These are phyloP conservation scores for Leptographium procerum DNA, from an alignment of 2,329 filamentous ascomycete genomes.

Conservation along the genomic window DNA sequence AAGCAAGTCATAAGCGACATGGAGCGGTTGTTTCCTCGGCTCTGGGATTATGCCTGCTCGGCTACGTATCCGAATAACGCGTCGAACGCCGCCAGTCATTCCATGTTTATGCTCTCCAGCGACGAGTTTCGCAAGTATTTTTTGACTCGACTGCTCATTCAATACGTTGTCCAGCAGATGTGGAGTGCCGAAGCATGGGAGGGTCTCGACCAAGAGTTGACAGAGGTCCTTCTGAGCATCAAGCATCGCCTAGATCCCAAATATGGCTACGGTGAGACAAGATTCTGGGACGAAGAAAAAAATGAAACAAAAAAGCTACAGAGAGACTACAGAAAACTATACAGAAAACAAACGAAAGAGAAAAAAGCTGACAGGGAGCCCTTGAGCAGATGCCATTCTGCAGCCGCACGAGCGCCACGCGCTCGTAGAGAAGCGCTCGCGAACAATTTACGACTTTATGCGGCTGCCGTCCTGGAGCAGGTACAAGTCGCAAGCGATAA, in stretches of 20 bases:
- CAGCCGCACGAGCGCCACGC: conserved; percentile 20
- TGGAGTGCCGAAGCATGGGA: conserved; percentile 23
- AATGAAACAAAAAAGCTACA: no score
- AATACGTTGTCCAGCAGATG: conserved; percentile 24
- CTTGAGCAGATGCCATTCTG: conserved; percentile 2
- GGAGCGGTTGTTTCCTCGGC: conserved; percentile 5
- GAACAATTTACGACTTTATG: conserved; percentile 21
- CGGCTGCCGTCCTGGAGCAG: conserved; percentile 17
- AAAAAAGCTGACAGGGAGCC: background rate
- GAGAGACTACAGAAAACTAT: no score
- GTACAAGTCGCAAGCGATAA: conserved; percentile 15
- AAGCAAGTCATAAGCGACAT: conserved; percentile 1
- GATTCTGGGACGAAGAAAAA: background rate
- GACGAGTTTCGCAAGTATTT: conserved; percentile 21
- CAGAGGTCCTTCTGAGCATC: conserved; percentile 15
- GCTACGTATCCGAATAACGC: conserved; percentile 17
- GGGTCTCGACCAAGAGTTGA: conserved; percentile 16
- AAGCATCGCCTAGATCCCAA: conserved; percentile 10
- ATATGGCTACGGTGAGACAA: conserved; percentile 17
- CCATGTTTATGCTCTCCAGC: conserved; percentile 22
- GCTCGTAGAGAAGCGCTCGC: conserved; percentile 24
- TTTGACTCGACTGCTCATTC: conserved; percentile 25
- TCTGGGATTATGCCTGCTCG: conserved; percentile 27
- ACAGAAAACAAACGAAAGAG: background rate
- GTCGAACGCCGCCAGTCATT: conserved; percentile 20